Evolutionary conservation across 140 eudicot genomes (phyloP).

Genomic region (Senecio squalidus): DNA sequence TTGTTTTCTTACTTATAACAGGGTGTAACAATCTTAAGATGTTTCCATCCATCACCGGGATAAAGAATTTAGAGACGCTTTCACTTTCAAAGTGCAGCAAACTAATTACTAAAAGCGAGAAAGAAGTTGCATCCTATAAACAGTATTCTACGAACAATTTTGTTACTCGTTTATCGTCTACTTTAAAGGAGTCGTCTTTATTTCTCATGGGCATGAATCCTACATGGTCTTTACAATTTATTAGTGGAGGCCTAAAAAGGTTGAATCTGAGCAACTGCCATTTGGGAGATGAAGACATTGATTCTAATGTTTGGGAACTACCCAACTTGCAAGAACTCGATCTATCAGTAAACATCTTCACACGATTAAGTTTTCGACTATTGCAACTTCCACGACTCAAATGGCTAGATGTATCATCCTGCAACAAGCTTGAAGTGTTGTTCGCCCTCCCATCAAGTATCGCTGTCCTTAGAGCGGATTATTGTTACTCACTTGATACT

Average conservation of each 20-base stretch:
- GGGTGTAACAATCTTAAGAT: constrained; percentile 4
- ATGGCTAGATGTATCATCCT: constrained; percentile 14
- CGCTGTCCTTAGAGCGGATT: constrained; percentile 13
- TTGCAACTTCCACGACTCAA: constrained; percentile 14
- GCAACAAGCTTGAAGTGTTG: constrained; percentile 20
- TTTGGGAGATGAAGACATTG: constrained; percentile 9
- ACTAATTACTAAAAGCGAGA: neutral
- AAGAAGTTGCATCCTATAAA: neutral
- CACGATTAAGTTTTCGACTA: neutral
- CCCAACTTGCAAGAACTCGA: constrained; percentile 17
- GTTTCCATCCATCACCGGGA: constrained; percentile 9
- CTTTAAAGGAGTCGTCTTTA: neutral
- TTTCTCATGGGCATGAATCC: neutral
- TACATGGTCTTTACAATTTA: no score
- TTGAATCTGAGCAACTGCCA: constrained; percentile 18
- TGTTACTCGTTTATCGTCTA: neutral
- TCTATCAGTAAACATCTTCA: constrained; percentile 11
- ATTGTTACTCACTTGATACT: constrained; percentile 17
- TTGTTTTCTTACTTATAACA: constrained; percentile 4
- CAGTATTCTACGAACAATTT: neutral
- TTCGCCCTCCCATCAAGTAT: constrained; percentile 22
- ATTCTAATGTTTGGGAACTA: neutral
- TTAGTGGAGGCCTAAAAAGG: neutral
- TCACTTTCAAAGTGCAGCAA: constrained; percentile 3
- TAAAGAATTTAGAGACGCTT: constrained; percentile 4